A percentile compares a stretch with the other conserved stretches of the same genome.
Conservation (phyloP, 2,329 filamentous ascomycete species). For the Paecilomyces formosus region DNA sequence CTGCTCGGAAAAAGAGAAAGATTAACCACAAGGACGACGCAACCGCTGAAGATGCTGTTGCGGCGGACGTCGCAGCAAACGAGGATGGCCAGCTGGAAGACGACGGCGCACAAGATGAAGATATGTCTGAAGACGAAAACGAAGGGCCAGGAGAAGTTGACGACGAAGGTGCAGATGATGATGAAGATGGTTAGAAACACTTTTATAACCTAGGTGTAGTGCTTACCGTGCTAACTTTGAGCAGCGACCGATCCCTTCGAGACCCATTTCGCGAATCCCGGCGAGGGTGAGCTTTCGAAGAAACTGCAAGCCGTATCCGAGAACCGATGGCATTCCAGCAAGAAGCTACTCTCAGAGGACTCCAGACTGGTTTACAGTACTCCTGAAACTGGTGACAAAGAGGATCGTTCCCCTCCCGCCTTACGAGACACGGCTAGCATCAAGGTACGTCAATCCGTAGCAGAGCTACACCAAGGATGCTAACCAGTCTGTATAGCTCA, state of each 20-base stretch:
- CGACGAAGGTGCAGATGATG: constrained; percentile 31
- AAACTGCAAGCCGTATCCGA: constrained; percentile 41
- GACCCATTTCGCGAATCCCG: constrained; percentile 64
- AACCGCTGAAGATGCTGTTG: constrained; percentile 15
- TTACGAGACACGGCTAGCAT: constrained; percentile 24
- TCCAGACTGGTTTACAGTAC: constrained; percentile 22
- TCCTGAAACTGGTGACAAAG: constrained; percentile 20
- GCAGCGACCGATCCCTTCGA: constrained; percentile 67
- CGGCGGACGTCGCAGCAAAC: constrained; percentile 19
- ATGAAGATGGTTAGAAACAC: constrained; percentile 22
- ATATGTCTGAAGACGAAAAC: constrained; percentile 15
- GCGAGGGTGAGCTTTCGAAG: constrained; percentile 52
- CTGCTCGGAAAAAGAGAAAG: constrained; percentile 48
- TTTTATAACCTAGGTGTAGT: neutral
- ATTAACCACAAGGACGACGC: constrained; percentile 30
- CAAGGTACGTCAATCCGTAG: constrained; percentile 21
- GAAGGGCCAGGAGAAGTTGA: constrained; percentile 18
- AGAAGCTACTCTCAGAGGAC: constrained; percentile 24
- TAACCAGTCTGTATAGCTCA: constrained; percentile 48
- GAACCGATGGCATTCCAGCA: constrained; percentile 43
- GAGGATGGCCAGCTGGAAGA: constrained; percentile 29
- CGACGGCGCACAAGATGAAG: constrained; percentile 34
- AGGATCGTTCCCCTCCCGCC: constrained; percentile 17
- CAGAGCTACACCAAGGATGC: neutral
- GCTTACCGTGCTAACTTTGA: constrained; percentile 35